Evolutionary conservation across 345 rosid genomes (phyloP), one percentile per base, ranked within the genome.

Genomic region (Syzygium grande): DNA sequence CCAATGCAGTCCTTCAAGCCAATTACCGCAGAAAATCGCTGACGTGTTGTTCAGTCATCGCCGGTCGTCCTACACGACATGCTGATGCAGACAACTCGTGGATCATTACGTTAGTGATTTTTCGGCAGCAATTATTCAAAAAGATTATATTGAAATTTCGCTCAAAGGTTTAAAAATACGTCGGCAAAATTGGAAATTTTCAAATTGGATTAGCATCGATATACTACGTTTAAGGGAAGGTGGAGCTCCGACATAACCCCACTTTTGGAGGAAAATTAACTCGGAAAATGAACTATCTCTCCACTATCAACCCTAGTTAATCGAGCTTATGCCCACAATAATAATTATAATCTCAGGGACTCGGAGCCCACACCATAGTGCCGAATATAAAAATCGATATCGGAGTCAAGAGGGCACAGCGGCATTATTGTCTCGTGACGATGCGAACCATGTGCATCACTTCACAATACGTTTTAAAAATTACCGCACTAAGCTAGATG

Each of bases 1-100:
- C 6, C 25, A 23, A 56, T 56, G 3, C 1, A 56, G 4, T 56
- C 13, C 0, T 10, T 0, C 11, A 22, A 23, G n/a, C 6, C 0
- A 56, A 56, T 2, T 1, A 3, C 5, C 1, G 0, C 11, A 58
- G 5, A 25, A 58, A 58, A 58, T 5, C 4, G 63, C 27, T 1
- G 14, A 58, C 7, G 3, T 58, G 29, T 25, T 3, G 4, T 58
- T 13, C 0, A 2, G 0, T 19, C 1, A 0, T 23, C 61, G 1
- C 9, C 11, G 56, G 7, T 53, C 1, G 17, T 17, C 56, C 3
- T 54, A 58, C 11, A 58, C 25, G 3, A 7, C 7, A 25, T 58
- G 63, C 14, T 25, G 25, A 25, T 25, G 7, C 4, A 10, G 6
- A 58, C 29, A 58, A 25, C 15, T 25, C 11, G 27, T 25, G 29